Evolutionary conservation across 2,329 filamentous ascomycete genomes (phyloP), one percentile per base, ranked within the genome.

Genomic region (Exophiala viscosa): DNA sequence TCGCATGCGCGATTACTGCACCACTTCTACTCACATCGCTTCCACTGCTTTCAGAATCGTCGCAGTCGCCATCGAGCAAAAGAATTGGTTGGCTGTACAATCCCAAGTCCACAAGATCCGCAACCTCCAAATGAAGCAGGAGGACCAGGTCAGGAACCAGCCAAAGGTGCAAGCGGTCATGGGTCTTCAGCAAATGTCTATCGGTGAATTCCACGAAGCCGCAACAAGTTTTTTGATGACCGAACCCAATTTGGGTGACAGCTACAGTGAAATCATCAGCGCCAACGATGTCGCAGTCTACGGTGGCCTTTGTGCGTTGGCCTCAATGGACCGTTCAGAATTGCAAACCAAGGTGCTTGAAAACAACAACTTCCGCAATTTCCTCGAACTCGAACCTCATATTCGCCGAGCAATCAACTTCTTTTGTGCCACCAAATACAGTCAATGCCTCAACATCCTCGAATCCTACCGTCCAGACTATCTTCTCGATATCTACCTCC

Each of bases 221-320:
- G 90, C 92, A 0, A 76, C 74, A 44, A 75, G 73, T 52, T 95
- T 99, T 67, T 73, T 95, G 6, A 69, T 76, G 10, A 80, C 82
- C 1, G 82, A 88, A 34, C 77, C 74, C 65, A 54, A 39, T 34
- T 66, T 83, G 62, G 70, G 70, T 54, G 70, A 79, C 64, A 76
- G 73, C 53, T 87, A 87, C 68, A 87, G 83, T 56, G 81, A 88
- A 46, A 78, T 95, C 20, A 77, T 89, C 41, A 90, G 84, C 23
- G 80, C 85, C 5, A 96, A 96, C 66, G 93, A 99, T 64, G 76
- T 99, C 17, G 92, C 93, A 15, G 81, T 93, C 7, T 99, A 97
- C 63, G 93, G 92, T 44, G 91, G 89, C 4, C 81, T 99, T 18
- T 86, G 92, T 60, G 89, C 93, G 5, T 80, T 99, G 18, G 92